Conservation (phyloP, 2,329 filamentous ascomycete genomes). For the Fusarium sp. region DNA sequence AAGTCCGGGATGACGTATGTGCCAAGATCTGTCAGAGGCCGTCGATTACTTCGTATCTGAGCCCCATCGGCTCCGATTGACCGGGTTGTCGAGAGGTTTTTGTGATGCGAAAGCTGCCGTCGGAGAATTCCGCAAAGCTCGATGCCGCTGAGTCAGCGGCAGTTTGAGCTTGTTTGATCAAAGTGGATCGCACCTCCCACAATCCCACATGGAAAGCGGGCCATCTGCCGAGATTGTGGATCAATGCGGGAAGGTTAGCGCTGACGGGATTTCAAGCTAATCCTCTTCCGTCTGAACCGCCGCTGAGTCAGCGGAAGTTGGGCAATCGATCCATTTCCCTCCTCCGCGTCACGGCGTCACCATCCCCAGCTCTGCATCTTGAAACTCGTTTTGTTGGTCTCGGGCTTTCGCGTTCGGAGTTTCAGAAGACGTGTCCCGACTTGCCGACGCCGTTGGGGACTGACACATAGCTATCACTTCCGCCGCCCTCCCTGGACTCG, state of each 20-base stretch:
- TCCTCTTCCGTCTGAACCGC: not conserved
- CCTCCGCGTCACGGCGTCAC: not conserved
- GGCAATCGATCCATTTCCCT: not conserved
- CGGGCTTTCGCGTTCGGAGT: constrained; percentile 14
- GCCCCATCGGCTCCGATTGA: not conserved
- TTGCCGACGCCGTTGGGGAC: not conserved
- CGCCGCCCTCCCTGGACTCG: not conserved
- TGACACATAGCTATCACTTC: constrained; percentile 3
- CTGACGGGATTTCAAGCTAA: not conserved
- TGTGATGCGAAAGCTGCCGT: not conserved
- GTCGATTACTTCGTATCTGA: not conserved
- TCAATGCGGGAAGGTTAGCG: constrained; percentile 3
- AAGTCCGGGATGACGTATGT: constrained; percentile 1
- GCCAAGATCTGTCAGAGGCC: not conserved
- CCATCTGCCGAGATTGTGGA: not conserved
- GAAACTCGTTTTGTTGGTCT: constrained; percentile 15
- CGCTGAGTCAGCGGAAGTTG: constrained; percentile 34
- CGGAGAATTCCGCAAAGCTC: not conserved
- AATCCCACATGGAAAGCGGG: constrained; percentile 1
- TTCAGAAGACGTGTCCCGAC: constrained; percentile 1
- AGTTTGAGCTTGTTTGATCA: not conserved
- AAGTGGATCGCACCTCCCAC: not conserved
- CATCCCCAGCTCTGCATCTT: not conserved
- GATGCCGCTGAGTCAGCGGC: constrained; percentile 9
- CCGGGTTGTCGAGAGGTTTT: not conserved